These are phyloP conservation scores for Corylus americana DNA, from an alignment of 306 rosid species.

Conservation along the genomic window DNA sequence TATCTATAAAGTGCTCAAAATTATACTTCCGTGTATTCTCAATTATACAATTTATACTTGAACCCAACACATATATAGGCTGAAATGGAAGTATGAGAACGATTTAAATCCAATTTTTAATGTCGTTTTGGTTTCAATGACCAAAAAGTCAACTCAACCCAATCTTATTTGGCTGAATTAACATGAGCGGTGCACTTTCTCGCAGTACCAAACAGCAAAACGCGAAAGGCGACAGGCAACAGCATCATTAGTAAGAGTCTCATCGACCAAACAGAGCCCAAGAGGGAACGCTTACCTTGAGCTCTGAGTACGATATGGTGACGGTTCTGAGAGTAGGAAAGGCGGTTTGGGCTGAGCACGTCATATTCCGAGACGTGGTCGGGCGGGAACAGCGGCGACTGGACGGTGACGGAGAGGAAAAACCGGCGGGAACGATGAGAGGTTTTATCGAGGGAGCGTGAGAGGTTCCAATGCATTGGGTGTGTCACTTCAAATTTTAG, in stretches of 20 bases:
- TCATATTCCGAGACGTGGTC: conserved; percentile 36
- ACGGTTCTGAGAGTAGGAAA: conserved; percentile 54
- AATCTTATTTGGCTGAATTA: neutral
- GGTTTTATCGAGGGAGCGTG: conserved; percentile 6
- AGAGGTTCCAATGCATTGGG: neutral
- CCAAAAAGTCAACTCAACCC: neutral
- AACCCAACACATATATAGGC: neutral
- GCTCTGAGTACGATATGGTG: conserved; percentile 68
- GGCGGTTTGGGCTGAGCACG: conserved; percentile 35
- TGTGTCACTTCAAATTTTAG: conserved; percentile 13
- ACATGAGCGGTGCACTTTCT: neutral
- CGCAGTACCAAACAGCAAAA: neutral
- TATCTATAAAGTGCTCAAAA: neutral
- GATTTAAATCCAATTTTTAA: neutral
- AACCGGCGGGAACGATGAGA: conserved; percentile 31
- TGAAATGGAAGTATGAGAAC: neutral
- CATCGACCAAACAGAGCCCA: conserved; percentile 6
- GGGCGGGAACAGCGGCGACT: conserved; percentile 41
- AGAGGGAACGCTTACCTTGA: conserved; percentile 47
- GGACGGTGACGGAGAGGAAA: conserved; percentile 31
- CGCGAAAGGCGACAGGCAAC: neutral
- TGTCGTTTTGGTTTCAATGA: neutral
- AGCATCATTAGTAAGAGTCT: neutral
- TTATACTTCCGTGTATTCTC: neutral
- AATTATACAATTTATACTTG: neutral